phyloP scores from a whole-genome alignment of 306 rosid genomes.

The Casuarina glauca region DNA sequence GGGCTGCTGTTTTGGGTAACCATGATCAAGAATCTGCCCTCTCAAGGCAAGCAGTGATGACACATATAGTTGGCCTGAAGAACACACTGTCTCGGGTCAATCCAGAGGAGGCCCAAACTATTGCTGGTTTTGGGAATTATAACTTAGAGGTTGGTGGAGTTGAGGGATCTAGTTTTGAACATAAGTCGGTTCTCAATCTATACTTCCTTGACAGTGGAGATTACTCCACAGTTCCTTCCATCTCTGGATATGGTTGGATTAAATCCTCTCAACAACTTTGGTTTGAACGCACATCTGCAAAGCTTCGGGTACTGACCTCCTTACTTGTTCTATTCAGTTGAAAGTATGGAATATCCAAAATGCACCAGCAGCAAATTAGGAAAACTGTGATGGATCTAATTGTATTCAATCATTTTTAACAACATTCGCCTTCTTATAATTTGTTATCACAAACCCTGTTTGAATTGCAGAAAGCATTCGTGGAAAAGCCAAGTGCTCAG shows the following conservation, averaged over 20 bases:
- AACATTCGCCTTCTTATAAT: constrained; percentile 7
- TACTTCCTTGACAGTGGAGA: constrained; percentile 97
- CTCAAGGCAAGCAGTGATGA: constrained; percentile 89
- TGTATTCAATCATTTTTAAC: constrained; percentile 12
- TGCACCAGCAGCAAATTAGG: neutral
- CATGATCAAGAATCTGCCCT: constrained; percentile 94
- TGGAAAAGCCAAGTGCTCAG: constrained; percentile 54
- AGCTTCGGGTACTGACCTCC: constrained; percentile 56
- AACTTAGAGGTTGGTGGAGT: constrained; percentile 79
- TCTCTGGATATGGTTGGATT: constrained; percentile 86
- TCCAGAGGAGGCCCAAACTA: constrained; percentile 48
- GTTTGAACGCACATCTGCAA: constrained; percentile 67
- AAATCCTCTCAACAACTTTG: constrained; percentile 91
- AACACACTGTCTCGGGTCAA: constrained; percentile 70
- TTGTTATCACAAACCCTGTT: constrained; percentile 1
- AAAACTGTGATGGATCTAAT: neutral
- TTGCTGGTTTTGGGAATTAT: constrained; percentile 94
- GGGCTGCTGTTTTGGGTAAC: constrained; percentile 94
- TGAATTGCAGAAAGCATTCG: constrained; percentile 60
- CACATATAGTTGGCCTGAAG: constrained; percentile 66
- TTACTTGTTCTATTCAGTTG: constrained; percentile 8
- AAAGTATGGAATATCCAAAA: neutral
- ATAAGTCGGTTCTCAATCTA: constrained; percentile 85
- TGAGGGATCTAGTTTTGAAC: constrained; percentile 60
- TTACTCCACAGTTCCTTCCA: constrained; percentile 63